Evolutionary conservation across 164 flowering plant species (phyloP).

Genomic region (Cinnamomum chago): DNA sequence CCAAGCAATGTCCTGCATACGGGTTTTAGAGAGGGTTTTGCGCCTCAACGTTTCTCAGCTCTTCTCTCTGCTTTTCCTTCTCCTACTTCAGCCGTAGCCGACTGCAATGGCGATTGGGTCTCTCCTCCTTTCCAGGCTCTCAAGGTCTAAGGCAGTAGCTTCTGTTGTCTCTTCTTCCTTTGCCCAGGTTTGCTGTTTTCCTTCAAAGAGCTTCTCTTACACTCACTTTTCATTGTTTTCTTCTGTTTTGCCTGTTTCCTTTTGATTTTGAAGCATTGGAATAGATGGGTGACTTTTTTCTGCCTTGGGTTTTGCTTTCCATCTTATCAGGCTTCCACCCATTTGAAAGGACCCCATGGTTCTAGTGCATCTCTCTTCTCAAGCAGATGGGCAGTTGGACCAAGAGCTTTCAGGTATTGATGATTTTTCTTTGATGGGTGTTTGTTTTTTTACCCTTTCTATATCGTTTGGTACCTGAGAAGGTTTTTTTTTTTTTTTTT

Average conservation of each 20-base stretch:
- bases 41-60: neutral
- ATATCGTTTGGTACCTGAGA: neutral
- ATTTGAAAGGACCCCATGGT: conserved; percentile 4
- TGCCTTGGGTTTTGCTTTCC: neutral
- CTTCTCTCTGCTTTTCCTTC: neutral
- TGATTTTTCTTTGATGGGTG: neutral
- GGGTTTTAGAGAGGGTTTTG: conserved; percentile 7
- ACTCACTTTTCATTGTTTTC: neutral
- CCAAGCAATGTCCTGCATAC: neutral
- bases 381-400: conserved; percentile 10
- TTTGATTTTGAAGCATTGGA: neutral
- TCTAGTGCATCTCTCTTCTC: conserved; percentile 3
- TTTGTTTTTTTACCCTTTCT: neutral
- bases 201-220: neutral
- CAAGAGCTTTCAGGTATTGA: conserved; percentile 18
- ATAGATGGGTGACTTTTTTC: neutral
- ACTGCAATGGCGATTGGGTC: conserved; percentile 12
- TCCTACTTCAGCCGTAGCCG: neutral
- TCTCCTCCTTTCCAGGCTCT: conserved; percentile 13
- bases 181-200: neutral
- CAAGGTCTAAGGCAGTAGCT: conserved; percentile 8
- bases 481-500: neutral
- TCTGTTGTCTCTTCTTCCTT: conserved; percentile 2
- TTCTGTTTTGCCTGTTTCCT: neutral
- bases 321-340: conserved; percentile 7